A percentile compares a stretch with the other conserved stretches of the same genome.
These are phyloP conservation scores for Suhomyces wounanorum DNA, from an alignment of 1,139 yeast genomes.

Conservation along the genomic window DNA sequence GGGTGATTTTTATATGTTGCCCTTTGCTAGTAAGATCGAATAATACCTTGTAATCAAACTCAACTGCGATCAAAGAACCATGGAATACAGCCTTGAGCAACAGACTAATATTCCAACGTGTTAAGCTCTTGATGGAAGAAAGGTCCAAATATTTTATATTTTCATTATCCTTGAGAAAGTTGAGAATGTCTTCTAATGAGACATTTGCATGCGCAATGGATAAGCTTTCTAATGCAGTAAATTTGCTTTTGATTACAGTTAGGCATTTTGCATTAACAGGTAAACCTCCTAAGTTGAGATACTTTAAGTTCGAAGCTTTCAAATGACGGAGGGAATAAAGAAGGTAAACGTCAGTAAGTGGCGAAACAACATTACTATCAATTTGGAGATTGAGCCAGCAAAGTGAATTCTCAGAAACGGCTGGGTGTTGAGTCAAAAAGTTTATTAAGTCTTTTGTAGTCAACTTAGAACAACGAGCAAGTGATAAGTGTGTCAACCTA, in stretches of 20 bases:
- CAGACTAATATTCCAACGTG: conserved; percentile 28
- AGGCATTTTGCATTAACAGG: conserved; percentile 62
- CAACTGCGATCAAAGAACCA: conserved; percentile 37
- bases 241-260: conserved; percentile 54
- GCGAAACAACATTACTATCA: conserved; percentile 67
- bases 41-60: conserved; percentile 43
- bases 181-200: conserved; percentile 50
- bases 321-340: conserved; percentile 56
- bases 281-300: conserved; percentile 74
- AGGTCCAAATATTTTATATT: conserved; percentile 37
- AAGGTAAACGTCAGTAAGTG: conserved; percentile 60
- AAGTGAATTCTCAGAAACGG: conserved; percentile 56
- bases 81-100: conserved; percentile 32
- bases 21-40: conserved; percentile 48
- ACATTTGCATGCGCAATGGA: conserved; percentile 61
- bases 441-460: conserved; percentile 74
- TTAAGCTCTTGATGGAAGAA: conserved; percentile 40
- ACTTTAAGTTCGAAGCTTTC: conserved; percentile 52
- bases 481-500: conserved; percentile 71
- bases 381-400: conserved; percentile 79
- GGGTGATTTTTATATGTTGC: conserved; percentile 34
- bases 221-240: conserved; percentile 59
- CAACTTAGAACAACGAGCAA: conserved; percentile 76
- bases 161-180: conserved; percentile 41
- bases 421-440: conserved; percentile 73